These are phyloP conservation scores for Rhodotorula toruloides DNA, from an alignment of 768 basidiomycete species.

Conservation along the genomic window DNA sequence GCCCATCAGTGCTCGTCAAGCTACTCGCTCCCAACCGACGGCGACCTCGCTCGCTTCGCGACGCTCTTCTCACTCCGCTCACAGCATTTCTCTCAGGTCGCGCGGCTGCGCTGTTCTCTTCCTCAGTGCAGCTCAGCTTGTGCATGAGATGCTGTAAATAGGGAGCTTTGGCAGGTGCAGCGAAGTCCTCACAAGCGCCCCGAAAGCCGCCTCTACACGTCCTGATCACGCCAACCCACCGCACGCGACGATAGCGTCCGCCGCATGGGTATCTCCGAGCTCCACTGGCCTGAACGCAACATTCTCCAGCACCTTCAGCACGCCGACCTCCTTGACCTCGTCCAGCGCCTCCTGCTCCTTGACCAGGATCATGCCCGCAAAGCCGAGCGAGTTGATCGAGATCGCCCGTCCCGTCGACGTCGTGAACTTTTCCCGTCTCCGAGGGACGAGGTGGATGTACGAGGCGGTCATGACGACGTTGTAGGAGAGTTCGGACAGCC, in stretches of 20 bases:
- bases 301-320: slow-evolving; percentile 59
- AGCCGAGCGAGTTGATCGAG: slow-evolving; percentile 79
- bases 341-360: slow-evolving; percentile 73
- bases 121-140: too few relatives aligned
- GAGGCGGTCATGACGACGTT: slow-evolving; percentile 74
- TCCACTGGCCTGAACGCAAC: slow-evolving; percentile 57
- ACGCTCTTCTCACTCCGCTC: too few relatives aligned
- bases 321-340: slow-evolving; percentile 60
- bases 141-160: too few relatives aligned
- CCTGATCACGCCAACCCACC: too few relatives aligned
- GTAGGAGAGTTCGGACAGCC: slow-evolving; percentile 64
- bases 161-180: too few relatives aligned
- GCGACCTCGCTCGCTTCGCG: too few relatives aligned
- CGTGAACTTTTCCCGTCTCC: slow-evolving; percentile 58
- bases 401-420: slow-evolving; percentile 46
- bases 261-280: slow-evolving; percentile 4
- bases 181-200: too few relatives aligned
- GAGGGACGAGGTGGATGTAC: slow-evolving; percentile 81
- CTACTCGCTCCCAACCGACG: too few relatives aligned
- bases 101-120: too few relatives aligned
- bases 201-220: too few relatives aligned
- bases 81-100: too few relatives aligned
- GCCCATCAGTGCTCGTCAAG: too few relatives aligned
- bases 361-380: slow-evolving; percentile 80
- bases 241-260: neutral